Percentiles rank a stretch among this genome's conserved stretches.
phyloP scores from a whole-genome alignment of 495 filamentous ascomycete genomes.

The Neurospora tetraspora region DNA sequence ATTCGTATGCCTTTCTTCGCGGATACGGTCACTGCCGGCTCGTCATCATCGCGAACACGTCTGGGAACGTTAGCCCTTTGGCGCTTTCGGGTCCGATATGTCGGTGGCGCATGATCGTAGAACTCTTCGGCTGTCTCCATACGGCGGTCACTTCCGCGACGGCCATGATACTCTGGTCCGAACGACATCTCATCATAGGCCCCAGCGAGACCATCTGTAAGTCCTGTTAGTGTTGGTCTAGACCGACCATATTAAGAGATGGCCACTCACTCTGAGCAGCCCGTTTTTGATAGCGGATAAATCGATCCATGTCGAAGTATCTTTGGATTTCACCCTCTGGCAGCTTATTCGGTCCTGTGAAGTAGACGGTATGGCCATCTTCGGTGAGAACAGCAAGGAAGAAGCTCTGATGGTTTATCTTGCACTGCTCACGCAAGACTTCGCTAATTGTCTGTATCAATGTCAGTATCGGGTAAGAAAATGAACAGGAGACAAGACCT shows the following conservation, averaged over 20 bases:
- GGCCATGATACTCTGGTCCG: slow-evolving; percentile 2
- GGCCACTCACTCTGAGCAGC: slow-evolving; percentile 7
- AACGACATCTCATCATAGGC: background rate
- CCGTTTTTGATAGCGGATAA: slow-evolving; percentile 10
- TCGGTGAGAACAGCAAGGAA: slow-evolving; percentile 27
- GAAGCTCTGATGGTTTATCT: slow-evolving; percentile 25
- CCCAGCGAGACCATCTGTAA: background rate
- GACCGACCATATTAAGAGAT: background rate
- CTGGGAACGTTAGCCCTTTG: slow-evolving; percentile 19
- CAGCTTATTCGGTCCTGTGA: slow-evolving; percentile 20
- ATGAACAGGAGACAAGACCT: slow-evolving; percentile 1
- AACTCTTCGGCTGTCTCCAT: slow-evolving; percentile 2
- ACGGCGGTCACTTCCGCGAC: slow-evolving; percentile 8
- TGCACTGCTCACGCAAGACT: slow-evolving; percentile 29
- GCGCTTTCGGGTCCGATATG: slow-evolving; percentile 25
- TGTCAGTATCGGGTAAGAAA: slow-evolving; percentile 6
- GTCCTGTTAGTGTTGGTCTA: background rate
- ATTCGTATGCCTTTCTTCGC: slow-evolving; percentile 38
- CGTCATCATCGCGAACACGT: slow-evolving; percentile 19
- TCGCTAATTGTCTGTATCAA: slow-evolving; percentile 24
- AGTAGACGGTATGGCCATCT: slow-evolving; percentile 21
- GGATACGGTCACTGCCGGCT: slow-evolving; percentile 8
- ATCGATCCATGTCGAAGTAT: slow-evolving; percentile 26
- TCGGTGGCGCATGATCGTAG: slow-evolving; percentile 2
- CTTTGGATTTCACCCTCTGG: slow-evolving; percentile 13